Evolutionary conservation across 2,329 filamentous ascomycete species (phyloP).

Genomic region (Colletotrichum magnum): DNA sequence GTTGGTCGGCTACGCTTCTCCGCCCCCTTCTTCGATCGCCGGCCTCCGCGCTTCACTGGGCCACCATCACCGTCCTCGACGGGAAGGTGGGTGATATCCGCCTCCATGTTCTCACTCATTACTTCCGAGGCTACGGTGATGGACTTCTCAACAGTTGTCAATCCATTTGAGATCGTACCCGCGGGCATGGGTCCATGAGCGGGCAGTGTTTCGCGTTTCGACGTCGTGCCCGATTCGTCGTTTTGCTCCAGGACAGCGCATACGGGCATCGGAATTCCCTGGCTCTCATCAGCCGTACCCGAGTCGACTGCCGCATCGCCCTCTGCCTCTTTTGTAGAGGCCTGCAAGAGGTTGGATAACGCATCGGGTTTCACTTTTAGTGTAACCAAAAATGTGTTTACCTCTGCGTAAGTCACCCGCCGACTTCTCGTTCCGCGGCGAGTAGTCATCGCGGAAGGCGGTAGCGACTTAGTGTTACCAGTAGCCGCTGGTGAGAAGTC

Average conservation of each 20-base stretch:
- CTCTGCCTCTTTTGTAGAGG: neutral
- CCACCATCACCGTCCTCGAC: neutral
- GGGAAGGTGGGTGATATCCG: neutral
- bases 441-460: neutral
- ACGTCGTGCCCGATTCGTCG: neutral
- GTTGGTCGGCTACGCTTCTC: slow-evolving; percentile 41
- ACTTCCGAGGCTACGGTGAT: neutral
- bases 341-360: slow-evolving; percentile 23
- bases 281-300: too few relatives aligned
- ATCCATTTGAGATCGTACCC: neutral
- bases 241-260: neutral
- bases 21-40: slow-evolving; percentile 24
- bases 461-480: neutral
- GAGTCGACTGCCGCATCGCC: neutral
- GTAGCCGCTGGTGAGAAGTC: neutral
- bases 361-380: slow-evolving; percentile 25
- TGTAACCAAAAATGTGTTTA: slow-evolving; percentile 25
- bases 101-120: neutral
- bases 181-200: neutral
- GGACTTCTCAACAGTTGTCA: neutral
- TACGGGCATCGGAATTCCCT: neutral
- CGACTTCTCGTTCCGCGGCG: slow-evolving; percentile 14
- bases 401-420: neutral
- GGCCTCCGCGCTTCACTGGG: slow-evolving; percentile 17
- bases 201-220: neutral